Conservation (phyloP, 1,284 basidiomycete genomes). For the Pseudozyma tsukubaensis region DNA sequence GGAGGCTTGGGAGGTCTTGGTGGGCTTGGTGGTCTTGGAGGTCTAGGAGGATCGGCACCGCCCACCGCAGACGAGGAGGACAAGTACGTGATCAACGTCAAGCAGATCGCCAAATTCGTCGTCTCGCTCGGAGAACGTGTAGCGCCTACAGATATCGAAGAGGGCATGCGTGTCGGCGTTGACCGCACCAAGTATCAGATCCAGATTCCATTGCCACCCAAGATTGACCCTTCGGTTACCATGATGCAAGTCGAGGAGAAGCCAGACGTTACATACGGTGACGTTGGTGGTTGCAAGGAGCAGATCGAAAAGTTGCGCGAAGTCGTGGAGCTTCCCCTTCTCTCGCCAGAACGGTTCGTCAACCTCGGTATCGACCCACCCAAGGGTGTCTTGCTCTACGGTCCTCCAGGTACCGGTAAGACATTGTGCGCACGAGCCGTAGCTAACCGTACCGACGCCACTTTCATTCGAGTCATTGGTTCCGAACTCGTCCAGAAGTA, state of each 20-base stretch:
- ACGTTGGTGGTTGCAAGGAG: constrained; percentile 98
- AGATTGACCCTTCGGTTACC: constrained; percentile 98
- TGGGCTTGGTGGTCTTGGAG: constrained; percentile 50
- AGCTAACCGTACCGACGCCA: constrained; percentile 97
- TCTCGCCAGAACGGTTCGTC: constrained; percentile 91
- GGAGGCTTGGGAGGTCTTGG: constrained; percentile 56
- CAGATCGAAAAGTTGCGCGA: constrained; percentile 99
- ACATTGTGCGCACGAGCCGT: constrained; percentile 98
- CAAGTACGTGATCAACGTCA: constrained; percentile 99
- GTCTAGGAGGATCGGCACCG: constrained; percentile 38
- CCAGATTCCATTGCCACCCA: constrained; percentile 98
- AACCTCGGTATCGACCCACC: constrained; percentile 99
- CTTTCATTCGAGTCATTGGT: constrained; percentile 98
- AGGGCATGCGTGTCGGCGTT: constrained; percentile 98
- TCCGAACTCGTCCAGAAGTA: constrained; percentile 99
- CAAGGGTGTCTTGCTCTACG: constrained; percentile 95
- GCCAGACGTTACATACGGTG: constrained; percentile 97
- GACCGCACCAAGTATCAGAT: constrained; percentile 98
- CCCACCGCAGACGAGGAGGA: constrained; percentile 91
- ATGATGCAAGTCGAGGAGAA: constrained; percentile 99
- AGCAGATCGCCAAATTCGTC: constrained; percentile 99
- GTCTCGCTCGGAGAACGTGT: constrained; percentile 96
- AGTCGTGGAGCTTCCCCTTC: constrained; percentile 96
- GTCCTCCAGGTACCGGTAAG: constrained; percentile 96
- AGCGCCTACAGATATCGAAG: constrained; percentile 97